Base-by-base conservation (phyloP, 176 grass and related monocot species). In the Neostapfia colusana region DNA sequence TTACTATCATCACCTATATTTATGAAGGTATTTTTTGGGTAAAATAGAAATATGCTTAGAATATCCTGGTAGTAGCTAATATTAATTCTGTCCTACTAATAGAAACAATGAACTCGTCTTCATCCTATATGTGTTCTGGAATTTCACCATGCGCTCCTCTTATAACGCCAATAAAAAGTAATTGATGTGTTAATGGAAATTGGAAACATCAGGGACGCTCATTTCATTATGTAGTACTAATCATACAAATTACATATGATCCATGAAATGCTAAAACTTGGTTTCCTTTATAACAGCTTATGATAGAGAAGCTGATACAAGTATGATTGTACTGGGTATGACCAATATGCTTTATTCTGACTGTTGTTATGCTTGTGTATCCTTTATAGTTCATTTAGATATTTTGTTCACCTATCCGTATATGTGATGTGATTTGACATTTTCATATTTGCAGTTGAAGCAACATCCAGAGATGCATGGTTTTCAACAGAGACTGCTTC, bases 381-480 rank as follows among this genome's bases (percentile, higher is more conserved):
- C 10, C 12, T 76, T 41, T 45, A 28, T 51, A 49, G n/a, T 64
- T 83, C 5, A 2, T 37, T 56, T 57, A 70, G 21, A 55, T 17
- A 9, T 57, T 5, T 40, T 83, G 20, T 61, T 57, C 3, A 2
- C 4, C 5, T 56, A 14, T 70, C 20, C 24, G 17, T 58, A 26
- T 57, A 62, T 39, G 62, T 35, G 37, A 78, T 54, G 6, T 46
- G 23, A 64, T 86, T 74, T 1, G 13, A 13, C 16, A 18, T 82
- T 70, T 14, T 71, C 62, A 69, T 80, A 56, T 82, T 89, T 79
- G 59, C 69, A 85, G 80, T 70, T 85, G 79, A 79, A 75, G 16
- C 58, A 69, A 37, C 79, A 66, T 66, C 72, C 74, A 0, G 37
- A 76, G 67, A 57, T 70, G 23, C 37, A 23, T 70, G 70, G 54